phyloP scores from a whole-genome alignment of 2,329 filamentous ascomycete species.

The Botrytis elliptica region DNA sequence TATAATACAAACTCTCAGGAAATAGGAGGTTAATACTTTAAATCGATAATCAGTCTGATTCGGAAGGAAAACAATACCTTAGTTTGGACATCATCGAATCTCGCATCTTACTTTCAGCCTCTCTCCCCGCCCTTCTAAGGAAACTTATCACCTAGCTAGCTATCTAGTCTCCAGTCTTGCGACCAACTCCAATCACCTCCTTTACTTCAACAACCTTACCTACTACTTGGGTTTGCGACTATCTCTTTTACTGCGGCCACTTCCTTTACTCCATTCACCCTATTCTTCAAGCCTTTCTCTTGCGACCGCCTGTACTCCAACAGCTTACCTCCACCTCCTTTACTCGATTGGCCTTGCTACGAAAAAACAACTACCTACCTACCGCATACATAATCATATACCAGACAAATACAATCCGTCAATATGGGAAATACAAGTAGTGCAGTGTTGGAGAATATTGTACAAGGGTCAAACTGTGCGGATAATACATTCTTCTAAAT shows the following conservation, averaged over 20 bases:
- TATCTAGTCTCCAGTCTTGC: not conserved
- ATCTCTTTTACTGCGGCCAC: not conserved
- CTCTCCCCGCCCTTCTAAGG: conserved; percentile 6
- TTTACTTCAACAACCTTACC: not conserved
- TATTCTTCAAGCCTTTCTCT: not conserved
- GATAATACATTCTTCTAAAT: conserved; percentile 15
- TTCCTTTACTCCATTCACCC: not conserved
- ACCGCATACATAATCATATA: conserved; percentile 24
- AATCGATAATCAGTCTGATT: not conserved
- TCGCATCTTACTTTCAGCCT: conserved; percentile 4
- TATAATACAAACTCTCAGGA: not conserved
- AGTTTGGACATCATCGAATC: not conserved
- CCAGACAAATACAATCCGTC: not conserved
- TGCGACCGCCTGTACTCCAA: not conserved
- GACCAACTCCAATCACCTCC: not conserved
- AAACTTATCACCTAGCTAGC: conserved; percentile 12
- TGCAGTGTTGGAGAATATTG: conserved; percentile 87
- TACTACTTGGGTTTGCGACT: conserved; percentile 9
- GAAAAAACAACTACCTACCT: not conserved
- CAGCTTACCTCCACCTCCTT: not conserved
- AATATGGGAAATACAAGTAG: conserved; percentile 69
- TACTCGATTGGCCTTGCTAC: conserved; percentile 7
- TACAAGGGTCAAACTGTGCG: conserved; percentile 93
- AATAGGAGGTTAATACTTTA: not conserved
- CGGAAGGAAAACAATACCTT: not conserved